Percentiles rank a stretch among this genome's conserved stretches.
These are phyloP conservation scores for Gossypium turneri DNA, from an alignment of 345 rosid species.

Conservation along the genomic window DNA sequence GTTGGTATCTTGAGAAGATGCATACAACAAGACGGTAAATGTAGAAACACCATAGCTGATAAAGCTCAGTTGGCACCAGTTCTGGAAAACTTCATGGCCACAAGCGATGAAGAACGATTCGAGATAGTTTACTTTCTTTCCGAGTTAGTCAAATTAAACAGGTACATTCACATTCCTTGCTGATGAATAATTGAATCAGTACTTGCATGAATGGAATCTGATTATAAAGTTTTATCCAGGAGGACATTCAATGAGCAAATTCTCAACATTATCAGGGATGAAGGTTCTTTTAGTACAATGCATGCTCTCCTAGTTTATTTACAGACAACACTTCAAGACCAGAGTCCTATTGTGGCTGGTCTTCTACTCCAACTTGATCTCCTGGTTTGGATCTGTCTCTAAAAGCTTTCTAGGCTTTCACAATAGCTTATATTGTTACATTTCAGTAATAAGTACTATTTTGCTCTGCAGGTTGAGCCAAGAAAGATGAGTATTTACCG, in stretches of 20 bases:
- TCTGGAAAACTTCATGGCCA: constrained; percentile 40
- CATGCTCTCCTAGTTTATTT: constrained; percentile 53
- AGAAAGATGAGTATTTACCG: constrained; percentile 73
- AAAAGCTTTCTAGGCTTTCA: background rate
- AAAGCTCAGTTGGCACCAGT: constrained; percentile 52
- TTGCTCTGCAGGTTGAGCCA: constrained; percentile 52
- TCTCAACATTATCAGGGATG: constrained; percentile 57
- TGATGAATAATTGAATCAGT: background rate
- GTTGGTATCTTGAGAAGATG: constrained; percentile 48
- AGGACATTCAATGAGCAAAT: constrained; percentile 51
- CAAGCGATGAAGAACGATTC: constrained; percentile 39
- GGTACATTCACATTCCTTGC: constrained; percentile 29
- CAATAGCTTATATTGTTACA: background rate
- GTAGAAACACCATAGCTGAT: constrained; percentile 53
- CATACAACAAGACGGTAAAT: constrained; percentile 52
- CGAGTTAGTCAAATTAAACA: constrained; percentile 52
- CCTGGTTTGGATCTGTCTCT: constrained; percentile 36
- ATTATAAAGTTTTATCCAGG: constrained; percentile 27
- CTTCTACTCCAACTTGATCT: constrained; percentile 72
- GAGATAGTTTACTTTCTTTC: constrained; percentile 50
- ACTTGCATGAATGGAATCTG: background rate
- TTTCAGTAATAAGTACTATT: background rate
- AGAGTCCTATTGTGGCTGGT: constrained; percentile 51
- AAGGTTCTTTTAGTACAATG: constrained; percentile 58
- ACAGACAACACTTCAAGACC: constrained; percentile 44